Evolutionary conservation across 176 grass and related monocot species (phyloP).

Genomic region (Juncus inflexus): DNA sequence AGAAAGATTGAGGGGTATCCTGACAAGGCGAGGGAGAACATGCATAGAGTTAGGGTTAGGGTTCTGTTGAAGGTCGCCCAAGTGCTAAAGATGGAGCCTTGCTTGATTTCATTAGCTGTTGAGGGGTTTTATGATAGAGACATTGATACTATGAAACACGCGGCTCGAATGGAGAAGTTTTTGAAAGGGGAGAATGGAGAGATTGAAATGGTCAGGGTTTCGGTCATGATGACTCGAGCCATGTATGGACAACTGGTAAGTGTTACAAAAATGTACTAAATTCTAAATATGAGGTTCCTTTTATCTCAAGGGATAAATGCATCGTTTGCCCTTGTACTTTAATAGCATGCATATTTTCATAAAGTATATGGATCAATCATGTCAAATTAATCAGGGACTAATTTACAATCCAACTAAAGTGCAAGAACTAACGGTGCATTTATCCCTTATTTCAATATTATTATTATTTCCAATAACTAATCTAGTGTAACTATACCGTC

Average conservation of each 20-base stretch:
- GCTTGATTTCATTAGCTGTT: constrained; percentile 57
- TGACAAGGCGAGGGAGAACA: constrained; percentile 56
- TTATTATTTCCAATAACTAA: too few relatives aligned
- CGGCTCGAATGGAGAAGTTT: constrained; percentile 78
- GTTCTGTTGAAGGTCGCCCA: constrained; percentile 66
- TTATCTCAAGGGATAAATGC: background rate
- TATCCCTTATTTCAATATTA: too few relatives aligned
- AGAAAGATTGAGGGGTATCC: constrained; percentile 59
- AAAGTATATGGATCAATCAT: background rate
- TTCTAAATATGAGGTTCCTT: background rate
- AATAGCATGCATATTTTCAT: background rate
- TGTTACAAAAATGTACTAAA: background rate
- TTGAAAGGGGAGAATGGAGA: constrained; percentile 45
- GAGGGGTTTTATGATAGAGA: constrained; percentile 89
- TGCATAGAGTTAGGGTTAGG: constrained; percentile 50
- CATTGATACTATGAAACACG: constrained; percentile 91
- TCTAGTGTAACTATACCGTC: too few relatives aligned
- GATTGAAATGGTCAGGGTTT: constrained; percentile 65
- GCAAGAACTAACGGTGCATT: too few relatives aligned
- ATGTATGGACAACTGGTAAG: constrained; percentile 81
- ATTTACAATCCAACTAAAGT: background rate
- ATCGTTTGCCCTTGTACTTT: background rate
- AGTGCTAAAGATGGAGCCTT: constrained; percentile 84
- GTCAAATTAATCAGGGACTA: background rate
- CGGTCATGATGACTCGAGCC: constrained; percentile 60